Evolutionary conservation across 768 basidiomycete species (phyloP), one percentile per base, ranked within the genome.

Genomic region (Sistotremastrum niveocremeum): DNA sequence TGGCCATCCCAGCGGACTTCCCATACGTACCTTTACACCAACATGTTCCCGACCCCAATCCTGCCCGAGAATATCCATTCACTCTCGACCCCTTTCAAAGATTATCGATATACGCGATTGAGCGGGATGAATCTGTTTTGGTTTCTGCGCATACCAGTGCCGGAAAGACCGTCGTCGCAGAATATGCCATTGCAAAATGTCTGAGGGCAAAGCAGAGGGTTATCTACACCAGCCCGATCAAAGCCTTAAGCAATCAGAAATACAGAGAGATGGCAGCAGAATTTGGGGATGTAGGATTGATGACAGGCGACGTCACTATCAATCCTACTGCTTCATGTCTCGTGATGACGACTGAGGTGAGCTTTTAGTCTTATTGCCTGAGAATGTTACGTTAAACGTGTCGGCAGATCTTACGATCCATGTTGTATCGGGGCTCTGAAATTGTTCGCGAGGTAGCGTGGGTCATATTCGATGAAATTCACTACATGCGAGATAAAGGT

Each of bases 371-470:
- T 43, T 32, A 7, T 38, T 29, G 12, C 12, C 29, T 34, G 30
- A 31, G 11, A 40, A 38, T 48, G 10, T 41, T 30, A 41, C 3
- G 10, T 36, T 6, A 4, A 7, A 39, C 5, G 34, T 30, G 32
- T 12, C 10, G 30, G 39, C 51, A 98, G 91, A 98, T 99, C 79
- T 62, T 99, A 44, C 81, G 95, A 12, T 97, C 93, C 4, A 99
- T 99, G 94, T 68, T 99, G 30, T 99, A 99, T 59, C 82, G 95
- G 45, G 95, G 95, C 36, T 97, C 91, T 3, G 95, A 99, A 67
- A 84, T 99, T 53, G 93, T 98, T 85, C 86, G 95, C 47, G 95
- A 99, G 68, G 94, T 99, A n/a, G 91, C 93, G 1, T 99, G 95
- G 95, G 94, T 98, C 47, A 79, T 99, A 52, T 99, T 98, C 62